Percentiles rank a stretch among this genome's conserved stretches.
These are phyloP conservation scores for Eucalyptus cloeziana DNA, from an alignment of 345 rosid genomes.

Conservation along the genomic window DNA sequence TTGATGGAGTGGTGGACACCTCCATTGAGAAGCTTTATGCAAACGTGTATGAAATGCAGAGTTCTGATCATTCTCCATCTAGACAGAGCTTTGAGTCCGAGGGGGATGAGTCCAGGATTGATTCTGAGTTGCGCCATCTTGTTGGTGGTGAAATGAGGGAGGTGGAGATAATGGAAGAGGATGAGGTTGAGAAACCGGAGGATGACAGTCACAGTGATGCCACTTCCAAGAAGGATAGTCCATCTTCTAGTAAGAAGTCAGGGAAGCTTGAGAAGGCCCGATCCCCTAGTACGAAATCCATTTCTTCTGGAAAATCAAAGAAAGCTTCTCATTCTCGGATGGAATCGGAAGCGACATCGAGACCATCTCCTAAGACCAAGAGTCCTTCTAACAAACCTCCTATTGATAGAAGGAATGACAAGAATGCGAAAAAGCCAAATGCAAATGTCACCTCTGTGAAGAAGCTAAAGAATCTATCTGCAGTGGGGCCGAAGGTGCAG, in stretches of 20 bases:
- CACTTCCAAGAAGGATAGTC: conserved; percentile 27
- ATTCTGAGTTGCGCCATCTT: conserved; percentile 70
- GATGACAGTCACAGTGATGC: conserved; percentile 19
- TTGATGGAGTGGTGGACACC: conserved; percentile 23
- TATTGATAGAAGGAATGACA: conserved; percentile 17
- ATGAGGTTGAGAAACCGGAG: conserved; percentile 33
- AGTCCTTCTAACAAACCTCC: conserved; percentile 28
- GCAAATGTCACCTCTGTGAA: conserved; percentile 12
- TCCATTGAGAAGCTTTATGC: conserved; percentile 74
- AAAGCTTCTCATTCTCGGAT: conserved; percentile 14
- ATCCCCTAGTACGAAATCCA: conserved; percentile 17
- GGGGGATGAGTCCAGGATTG: conserved; percentile 87
- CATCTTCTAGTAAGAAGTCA: conserved; percentile 29
- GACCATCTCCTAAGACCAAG: conserved; percentile 21
- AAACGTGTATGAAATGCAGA: conserved; percentile 80
- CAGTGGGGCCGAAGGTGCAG: conserved; percentile 17
- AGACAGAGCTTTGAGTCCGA: conserved; percentile 66
- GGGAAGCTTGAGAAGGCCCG: conserved; percentile 23
- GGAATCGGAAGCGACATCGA: conserved; percentile 18
- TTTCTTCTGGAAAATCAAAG: conserved; percentile 20
- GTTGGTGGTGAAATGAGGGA: conserved; percentile 55
- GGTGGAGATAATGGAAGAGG: conserved; percentile 39
- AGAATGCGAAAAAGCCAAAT: conserved; percentile 27
- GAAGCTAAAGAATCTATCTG: conserved; percentile 25
- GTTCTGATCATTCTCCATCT: conserved; percentile 75